Conservation (phyloP, 1,139 yeast genomes). For the Suhomyces yuchorum region DNA sequence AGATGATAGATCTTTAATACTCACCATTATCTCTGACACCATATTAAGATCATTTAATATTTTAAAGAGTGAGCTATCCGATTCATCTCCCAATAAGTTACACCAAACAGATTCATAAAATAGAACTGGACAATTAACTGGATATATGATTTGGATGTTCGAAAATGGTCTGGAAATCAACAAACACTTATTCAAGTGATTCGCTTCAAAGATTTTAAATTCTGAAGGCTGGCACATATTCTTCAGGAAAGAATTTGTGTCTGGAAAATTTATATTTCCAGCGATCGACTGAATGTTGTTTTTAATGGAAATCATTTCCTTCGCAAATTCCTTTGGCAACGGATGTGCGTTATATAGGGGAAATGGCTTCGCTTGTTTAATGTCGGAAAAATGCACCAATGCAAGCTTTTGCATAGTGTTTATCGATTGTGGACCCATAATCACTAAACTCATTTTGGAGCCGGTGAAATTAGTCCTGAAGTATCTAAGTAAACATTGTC, state of each 20-base stretch:
- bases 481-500: slow-evolving; percentile 27
- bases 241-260: background rate
- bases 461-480: slow-evolving; percentile 34
- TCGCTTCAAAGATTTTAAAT: background rate
- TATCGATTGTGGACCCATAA: slow-evolving; percentile 65
- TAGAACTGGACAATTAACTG: slow-evolving; percentile 20
- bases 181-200: slow-evolving; percentile 9
- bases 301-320: background rate
- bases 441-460: slow-evolving; percentile 53
- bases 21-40: slow-evolving; percentile 40
- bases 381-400: slow-evolving; percentile 37
- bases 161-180: slow-evolving; percentile 12
- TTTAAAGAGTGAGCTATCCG: slow-evolving; percentile 44
- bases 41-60: slow-evolving; percentile 28
- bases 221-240: background rate
- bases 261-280: background rate
- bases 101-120: slow-evolving; percentile 52
- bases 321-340: background rate
- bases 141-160: slow-evolving; percentile 41
- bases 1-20: slow-evolving; percentile 37
- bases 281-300: background rate
- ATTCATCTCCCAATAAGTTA: slow-evolving; percentile 64
- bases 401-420: slow-evolving; percentile 57
- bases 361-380: slow-evolving; percentile 13
- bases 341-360: background rate